A percentile compares a stretch with the other conserved stretches of the same genome.
Evolutionary conservation across 1,139 yeast genomes (phyloP).

Genomic region (Candida dubliniensis): DNA sequence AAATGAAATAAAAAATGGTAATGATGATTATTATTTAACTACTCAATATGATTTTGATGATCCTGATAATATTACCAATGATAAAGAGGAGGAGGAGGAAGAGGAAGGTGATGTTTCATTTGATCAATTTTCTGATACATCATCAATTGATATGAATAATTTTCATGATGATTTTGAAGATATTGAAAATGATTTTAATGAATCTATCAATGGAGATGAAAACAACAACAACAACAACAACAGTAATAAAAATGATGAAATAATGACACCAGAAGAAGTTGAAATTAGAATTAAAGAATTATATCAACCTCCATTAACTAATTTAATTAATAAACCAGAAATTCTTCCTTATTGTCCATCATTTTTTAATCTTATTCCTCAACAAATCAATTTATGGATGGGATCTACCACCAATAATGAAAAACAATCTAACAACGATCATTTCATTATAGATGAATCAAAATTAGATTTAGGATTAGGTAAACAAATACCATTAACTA

Average conservation of each 20-base stretch:
- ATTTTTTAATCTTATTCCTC: conserved; percentile 52
- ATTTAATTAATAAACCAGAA: conserved; percentile 25
- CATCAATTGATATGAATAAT: conserved; percentile 45
- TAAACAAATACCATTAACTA: conserved; percentile 52
- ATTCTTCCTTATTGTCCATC: conserved; percentile 43
- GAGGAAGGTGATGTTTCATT: conserved; percentile 11
- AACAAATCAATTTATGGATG: conserved; percentile 75
- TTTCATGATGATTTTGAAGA: conserved; percentile 56
- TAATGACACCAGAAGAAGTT: conserved; percentile 26
- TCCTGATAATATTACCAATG: conserved; percentile 16
- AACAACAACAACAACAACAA: conserved; percentile 19
- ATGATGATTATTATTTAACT: conserved; percentile 53
- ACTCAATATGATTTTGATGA: conserved; percentile 57
- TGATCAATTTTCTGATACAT: conserved; percentile 17
- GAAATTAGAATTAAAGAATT: conserved; percentile 39
- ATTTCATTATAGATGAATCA: conserved; percentile 12
- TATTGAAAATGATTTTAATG: conserved; percentile 18
- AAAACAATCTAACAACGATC: neutral
- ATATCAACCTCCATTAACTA: conserved; percentile 63
- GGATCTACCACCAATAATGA: conserved; percentile 30
- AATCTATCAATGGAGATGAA: conserved; percentile 12
- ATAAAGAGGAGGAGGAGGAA: conserved; percentile 19
- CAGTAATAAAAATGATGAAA: too few species aligned
- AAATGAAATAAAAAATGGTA: conserved; percentile 34
- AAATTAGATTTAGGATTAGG: conserved; percentile 36